Evolutionary conservation across 176 grass and related monocot species (phyloP).

Genomic region (Carex littledalei): DNA sequence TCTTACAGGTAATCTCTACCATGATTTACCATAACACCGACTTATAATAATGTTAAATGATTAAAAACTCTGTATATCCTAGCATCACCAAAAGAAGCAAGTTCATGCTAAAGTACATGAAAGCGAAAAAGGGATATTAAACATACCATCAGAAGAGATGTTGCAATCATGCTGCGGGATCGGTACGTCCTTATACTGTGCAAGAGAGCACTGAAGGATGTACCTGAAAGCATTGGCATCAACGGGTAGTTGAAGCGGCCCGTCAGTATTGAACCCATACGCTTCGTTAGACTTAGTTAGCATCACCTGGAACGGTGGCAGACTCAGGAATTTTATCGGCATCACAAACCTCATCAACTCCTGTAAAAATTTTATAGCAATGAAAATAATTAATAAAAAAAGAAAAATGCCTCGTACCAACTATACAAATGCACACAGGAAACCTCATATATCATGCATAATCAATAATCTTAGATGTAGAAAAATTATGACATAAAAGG

Average conservation of each 20-base stretch:
- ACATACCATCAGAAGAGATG: conserved; percentile 31
- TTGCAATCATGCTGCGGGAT: conserved; percentile 42
- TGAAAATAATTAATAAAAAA: background rate
- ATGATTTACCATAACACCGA: background rate
- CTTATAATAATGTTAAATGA: background rate
- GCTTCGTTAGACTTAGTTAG: conserved; percentile 80
- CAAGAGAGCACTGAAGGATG: conserved; percentile 70
- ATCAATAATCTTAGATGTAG: background rate
- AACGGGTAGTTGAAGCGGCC: conserved; percentile 63
- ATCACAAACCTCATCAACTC: conserved; percentile 86
- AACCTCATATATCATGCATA: background rate
- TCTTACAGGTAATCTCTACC: background rate
- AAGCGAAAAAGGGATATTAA: background rate
- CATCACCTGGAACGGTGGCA: conserved; percentile 72
- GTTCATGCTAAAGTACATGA: background rate
- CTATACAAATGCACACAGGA: background rate
- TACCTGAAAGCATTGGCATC: conserved; percentile 83
- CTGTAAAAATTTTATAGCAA: background rate
- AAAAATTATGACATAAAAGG: background rate
- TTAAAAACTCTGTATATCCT: background rate
- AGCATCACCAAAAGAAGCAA: background rate
- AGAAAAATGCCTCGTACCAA: background rate
- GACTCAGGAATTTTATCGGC: conserved; percentile 58
- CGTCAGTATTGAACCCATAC: conserved; percentile 61
- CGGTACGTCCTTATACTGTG: conserved; percentile 5